Evolutionary conservation across 805 yeast genomes (phyloP).

Genomic region (Tetrapisispora taiwanensis): DNA sequence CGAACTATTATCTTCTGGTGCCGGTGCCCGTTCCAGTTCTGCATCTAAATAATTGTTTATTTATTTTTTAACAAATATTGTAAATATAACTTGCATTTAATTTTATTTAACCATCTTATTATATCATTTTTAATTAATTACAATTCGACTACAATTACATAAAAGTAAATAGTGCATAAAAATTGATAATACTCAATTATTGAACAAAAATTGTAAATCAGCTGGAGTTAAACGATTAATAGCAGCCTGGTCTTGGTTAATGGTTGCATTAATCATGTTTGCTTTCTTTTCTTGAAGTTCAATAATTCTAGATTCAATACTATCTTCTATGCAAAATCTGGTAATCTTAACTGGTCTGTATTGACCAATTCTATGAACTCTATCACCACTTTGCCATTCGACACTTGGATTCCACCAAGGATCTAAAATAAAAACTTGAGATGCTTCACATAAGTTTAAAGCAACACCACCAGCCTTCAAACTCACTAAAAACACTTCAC

Average conservation of each 20-base stretch:
- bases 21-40: conserved; percentile 67
- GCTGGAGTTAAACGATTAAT: conserved; percentile 82
- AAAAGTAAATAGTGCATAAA: too few species aligned
- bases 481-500: conserved; percentile 89
- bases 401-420: conserved; percentile 99
- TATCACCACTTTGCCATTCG: conserved; percentile 96
- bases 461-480: conserved; percentile 99
- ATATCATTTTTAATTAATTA: too few species aligned
- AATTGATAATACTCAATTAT: conserved; percentile 39
- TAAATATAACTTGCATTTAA: too few species aligned
- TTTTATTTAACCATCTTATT: too few species aligned
- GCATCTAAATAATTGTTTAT: too few species aligned
- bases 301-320: conserved; percentile 90
- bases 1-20: conserved; percentile 49
- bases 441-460: conserved; percentile 88
- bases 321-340: conserved; percentile 88
- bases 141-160: too few species aligned
- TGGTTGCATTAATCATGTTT: conserved; percentile 94
- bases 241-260: conserved; percentile 86
- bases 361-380: conserved; percentile 97
- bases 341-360: conserved; percentile 88
- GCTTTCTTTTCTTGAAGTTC: conserved; percentile 97
- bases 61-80: too few species aligned
- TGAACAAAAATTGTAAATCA: conserved; percentile 89
- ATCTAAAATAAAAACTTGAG: conserved; percentile 89